Evolutionary conservation across 495 filamentous ascomycete species (phyloP), one percentile per base, ranked within the genome.

Genomic region (Cercophora sp.): DNA sequence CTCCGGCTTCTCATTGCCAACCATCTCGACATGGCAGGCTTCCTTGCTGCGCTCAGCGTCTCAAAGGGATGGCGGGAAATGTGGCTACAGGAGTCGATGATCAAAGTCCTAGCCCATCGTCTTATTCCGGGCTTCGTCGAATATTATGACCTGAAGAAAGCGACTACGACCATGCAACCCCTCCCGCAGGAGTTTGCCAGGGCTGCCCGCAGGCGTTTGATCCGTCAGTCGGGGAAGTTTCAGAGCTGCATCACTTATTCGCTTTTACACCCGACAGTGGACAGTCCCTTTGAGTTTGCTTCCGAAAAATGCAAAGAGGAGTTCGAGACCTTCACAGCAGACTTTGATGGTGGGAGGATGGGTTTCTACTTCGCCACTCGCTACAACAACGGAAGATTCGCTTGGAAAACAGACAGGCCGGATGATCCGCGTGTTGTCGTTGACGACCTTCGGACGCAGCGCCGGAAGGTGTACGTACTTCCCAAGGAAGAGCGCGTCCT

Each of bases 11-110:
- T 61, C 23, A 48, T 73, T 32, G 62, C 62, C 4, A 20, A 43
- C 15, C 26, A 65, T 8, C 22, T 73, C 5, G 50, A 60, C n/a
- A 15, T 49, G 10, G 39, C 19, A 8, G 55, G 66, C 5, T 55
- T 68, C 22, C 26, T 40, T 31, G 26, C 8, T 23, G 61, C 63
- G 11, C 48, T 70, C 2, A 22, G 48, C 8, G 67, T 73, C 1
- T 72, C 66, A 8, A 72, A 46, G 51, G 13, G 11, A 15, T 73
- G 70, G 70, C 61, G 64, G 15, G 40, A 41, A 10, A 44, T 55
- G 31, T 58, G 70, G 46, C 29, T 63, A 26, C 63, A 64, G 2
- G 27, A 39, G 3, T 10, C 58, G 23, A 50, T 67, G 22, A 24
- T 66, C 11, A 20, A 6, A 3, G 15, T 31, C 15, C 49, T 69